Percentiles rank a stretch among this genome's conserved stretches.
Conservation (phyloP, 1,139 yeast genomes). For the Torulaspora globosa region DNA sequence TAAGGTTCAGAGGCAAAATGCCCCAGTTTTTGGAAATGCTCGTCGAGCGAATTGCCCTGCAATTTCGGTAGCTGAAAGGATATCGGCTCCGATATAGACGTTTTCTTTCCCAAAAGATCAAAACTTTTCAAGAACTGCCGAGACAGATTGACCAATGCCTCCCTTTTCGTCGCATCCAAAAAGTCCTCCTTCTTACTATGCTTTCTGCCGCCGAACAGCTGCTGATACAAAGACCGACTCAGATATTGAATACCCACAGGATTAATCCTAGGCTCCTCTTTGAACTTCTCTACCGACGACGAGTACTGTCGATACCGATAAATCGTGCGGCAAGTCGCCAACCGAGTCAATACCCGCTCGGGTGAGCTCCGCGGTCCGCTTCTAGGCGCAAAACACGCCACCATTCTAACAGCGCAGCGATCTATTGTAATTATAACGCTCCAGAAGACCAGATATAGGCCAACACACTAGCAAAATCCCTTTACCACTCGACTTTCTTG, state of each 20-base stretch:
- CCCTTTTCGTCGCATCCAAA: conserved; percentile 30
- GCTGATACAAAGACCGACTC: conserved; percentile 53
- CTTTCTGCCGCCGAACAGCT: conserved; percentile 51
- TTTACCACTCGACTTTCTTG: neutral
- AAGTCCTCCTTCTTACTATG: conserved; percentile 23
- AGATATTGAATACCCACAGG: conserved; percentile 71
- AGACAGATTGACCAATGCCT: conserved; percentile 52
- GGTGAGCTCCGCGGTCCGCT: neutral
- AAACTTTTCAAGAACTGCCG: conserved; percentile 58
- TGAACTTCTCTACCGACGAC: conserved; percentile 7
- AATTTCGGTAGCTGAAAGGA: conserved; percentile 61
- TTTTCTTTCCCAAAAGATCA: conserved; percentile 72
- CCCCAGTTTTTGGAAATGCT: conserved; percentile 79
- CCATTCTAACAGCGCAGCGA: neutral
- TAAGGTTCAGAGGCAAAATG: conserved; percentile 58
- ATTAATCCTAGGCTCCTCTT: conserved; percentile 54
- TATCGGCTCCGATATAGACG: conserved; percentile 62
- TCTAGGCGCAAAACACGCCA: neutral
- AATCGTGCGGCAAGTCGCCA: conserved; percentile 7
- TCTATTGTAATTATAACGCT: neutral
- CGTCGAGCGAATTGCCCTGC: conserved; percentile 69
- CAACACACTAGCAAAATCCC: neutral
- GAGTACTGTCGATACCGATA: conserved; percentile 13
- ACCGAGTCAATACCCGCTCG: neutral
- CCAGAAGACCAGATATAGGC: neutral